Evolutionary conservation across 352 stramenopile species (phyloP), one percentile per base, ranked within the genome.

Genomic region (Phytopythium delawarense): DNA sequence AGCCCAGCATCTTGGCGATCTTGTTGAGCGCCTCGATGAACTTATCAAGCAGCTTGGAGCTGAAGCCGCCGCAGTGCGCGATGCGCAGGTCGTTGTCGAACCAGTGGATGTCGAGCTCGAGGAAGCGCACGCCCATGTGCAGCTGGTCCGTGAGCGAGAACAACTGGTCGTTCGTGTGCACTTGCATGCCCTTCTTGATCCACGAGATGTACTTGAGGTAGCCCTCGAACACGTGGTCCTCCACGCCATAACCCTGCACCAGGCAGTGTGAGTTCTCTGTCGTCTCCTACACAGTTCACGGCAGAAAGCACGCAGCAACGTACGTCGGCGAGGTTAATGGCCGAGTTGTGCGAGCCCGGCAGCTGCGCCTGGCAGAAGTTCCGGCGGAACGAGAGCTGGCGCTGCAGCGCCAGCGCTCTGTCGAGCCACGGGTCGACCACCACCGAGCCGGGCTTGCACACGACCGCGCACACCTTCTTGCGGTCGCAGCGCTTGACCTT

Each of bases 91-190:
- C 78, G 45, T 76, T 65, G 66, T 90, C 63, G 59, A 90, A 84
- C 74, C 76, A 90, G 66, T 90, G 81, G 8, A 88, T 71, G 57
- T 90, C 81, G 44, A 90, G 65, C 63, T 90, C 81, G 28, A 90
- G 57, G 65, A 88, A 84, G 20, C 81, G 78, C 53, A 86, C 74
- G 48, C 81, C 81, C 70, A 90, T 79, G 30, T 73, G 69, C 44
- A 90, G 65, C 67, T 88, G 79, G 61, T 90, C 81, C 39, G 78
- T 87, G n/a, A 90, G 44, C 13, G 72, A 76, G 61, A 88, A 88
- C 42, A 86, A 65, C 66, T 90, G 78, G 64, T 88, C 75, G 67
- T 84, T 88, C 23, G 78, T 88, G 68, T 88, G 76, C 54, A 88
- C 77, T 46, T 80, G 61, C 28, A 87, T 50, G 7, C 70, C 67